Base-by-base conservation (phyloP, 306 rosid species). In the Lagenaria siceraria region DNA sequence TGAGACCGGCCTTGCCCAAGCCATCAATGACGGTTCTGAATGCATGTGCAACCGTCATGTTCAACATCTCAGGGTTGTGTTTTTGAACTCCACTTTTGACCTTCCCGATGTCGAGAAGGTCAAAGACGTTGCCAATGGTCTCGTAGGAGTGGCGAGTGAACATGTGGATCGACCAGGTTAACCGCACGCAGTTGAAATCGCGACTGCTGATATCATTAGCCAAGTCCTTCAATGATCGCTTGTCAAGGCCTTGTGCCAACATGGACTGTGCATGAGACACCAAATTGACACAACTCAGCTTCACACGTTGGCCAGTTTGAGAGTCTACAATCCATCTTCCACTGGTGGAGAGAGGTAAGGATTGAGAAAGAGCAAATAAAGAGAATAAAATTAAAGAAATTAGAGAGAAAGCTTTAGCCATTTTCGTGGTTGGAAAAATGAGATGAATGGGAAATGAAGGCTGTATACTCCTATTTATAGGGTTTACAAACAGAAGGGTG, bases 171-270 rank as follows among this genome's bases (percentile, higher is more conserved):
- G 90, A 87, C 61, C 84, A 83, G 0, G 90, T 89, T 53, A 89
- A 77, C 1, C 90, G 80, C 0, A 89, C 89, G 3, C 93, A 89
- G 11, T 82, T 89, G 79, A 83, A 85, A 1, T 9, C 36, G n/a
- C 36, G 64, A 0, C 61, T 58, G 3, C 42, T 74, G 0, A 83
- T 40, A 51, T 82, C 81, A 4, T n/a, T 17, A 4, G 76, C 88
- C 6, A 85, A 54, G 0, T 85, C 84, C 74, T 79, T 83, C 65
- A 87, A 35, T 0, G 89, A 83, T 48, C 78, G 68, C 78, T 51
- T 56, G 80, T 87, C 82, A 17, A 89, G 83, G 0, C 93, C 93
- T 69, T 89, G 89, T 0, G 89, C 86, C 9, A 87, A 21, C 93
- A 87, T 87, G 48, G 86, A 76, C 12, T 80, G 40, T 8, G 87